phyloP scores from a whole-genome alignment of 1,284 basidiomycete species.

The Cutaneotrichosporon spelunceum region DNA sequence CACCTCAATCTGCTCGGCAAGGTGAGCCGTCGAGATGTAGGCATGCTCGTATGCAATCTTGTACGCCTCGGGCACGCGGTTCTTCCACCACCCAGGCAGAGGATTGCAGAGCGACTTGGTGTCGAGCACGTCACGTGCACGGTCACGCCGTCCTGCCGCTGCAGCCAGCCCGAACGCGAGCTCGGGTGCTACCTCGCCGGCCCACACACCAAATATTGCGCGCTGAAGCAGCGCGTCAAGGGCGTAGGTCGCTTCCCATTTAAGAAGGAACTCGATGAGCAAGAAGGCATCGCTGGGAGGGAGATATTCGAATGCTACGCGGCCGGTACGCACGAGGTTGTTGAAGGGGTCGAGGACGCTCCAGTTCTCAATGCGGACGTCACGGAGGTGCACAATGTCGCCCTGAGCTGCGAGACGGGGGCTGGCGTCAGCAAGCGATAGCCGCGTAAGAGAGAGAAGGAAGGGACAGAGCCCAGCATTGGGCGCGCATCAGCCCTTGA shows the following conservation, averaged over 20 bases:
- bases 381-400: neutral
- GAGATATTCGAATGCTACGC: slow-evolving; percentile 2
- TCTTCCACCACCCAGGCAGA: slow-evolving; percentile 2
- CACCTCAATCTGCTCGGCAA: neutral
- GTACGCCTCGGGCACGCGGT: neutral
- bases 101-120: neutral
- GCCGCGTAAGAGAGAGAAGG: no score
- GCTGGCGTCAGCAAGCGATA: neutral
- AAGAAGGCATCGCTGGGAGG: neutral
- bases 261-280: neutral
- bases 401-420: neutral
- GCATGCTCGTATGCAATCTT: neutral
- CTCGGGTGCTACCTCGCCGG: neutral
- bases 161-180: slow-evolving; percentile 4
- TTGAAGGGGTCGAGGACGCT: slow-evolving; percentile 4
- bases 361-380: neutral
- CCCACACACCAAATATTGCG: neutral
- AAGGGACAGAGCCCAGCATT: no score
- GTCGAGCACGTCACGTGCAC: neutral
- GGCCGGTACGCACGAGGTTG: neutral
- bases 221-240: neutral
- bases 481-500: no score
- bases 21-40: neutral
- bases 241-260: slow-evolving; percentile 1
- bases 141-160: neutral